Percentiles rank a stretch among this genome's conserved stretches.
phyloP scores from a whole-genome alignment of 1,139 yeast species.

The Suhomyces bokatorum region DNA sequence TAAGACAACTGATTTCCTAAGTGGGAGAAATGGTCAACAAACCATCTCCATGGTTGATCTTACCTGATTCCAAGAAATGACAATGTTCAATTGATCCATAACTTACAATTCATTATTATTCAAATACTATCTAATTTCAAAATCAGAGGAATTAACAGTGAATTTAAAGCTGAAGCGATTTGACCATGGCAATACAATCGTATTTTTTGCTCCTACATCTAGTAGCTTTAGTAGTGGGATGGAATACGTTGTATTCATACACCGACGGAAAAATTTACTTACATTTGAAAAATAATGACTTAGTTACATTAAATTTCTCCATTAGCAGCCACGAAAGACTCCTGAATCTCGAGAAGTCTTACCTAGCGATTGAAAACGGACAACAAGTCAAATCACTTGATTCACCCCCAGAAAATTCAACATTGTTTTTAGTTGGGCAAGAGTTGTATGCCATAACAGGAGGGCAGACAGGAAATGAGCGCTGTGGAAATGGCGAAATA shows the following conservation, averaged over 20 bases:
- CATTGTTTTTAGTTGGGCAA: conserved; percentile 33
- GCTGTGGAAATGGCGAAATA: conserved; percentile 33
- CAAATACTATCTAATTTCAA: not conserved
- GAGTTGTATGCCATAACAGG: conserved; percentile 34
- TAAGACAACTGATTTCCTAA: conserved; percentile 8
- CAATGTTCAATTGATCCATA: not conserved
- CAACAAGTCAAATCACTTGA: conserved; percentile 25
- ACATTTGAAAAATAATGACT: conserved; percentile 39
- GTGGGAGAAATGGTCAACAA: conserved; percentile 13
- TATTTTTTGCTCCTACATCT: conserved; percentile 1
- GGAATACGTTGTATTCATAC: conserved; percentile 43
- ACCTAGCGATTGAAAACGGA: conserved; percentile 20
- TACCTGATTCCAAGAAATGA: not conserved
- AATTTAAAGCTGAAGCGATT: not conserved
- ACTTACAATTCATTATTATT: not conserved
- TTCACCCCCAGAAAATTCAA: conserved; percentile 36
- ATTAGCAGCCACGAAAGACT: conserved; percentile 29
- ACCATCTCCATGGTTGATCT: not conserved
- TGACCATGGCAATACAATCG: not conserved
- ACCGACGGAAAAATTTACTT: conserved; percentile 36
- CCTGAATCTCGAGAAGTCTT: conserved; percentile 10
- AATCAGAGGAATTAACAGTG: not conserved
- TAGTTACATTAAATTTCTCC: conserved; percentile 37
- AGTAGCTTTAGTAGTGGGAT: conserved; percentile 12
- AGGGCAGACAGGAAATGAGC: conserved; percentile 17